Percentiles rank a stretch among this genome's conserved stretches.
Conservation (phyloP, 2,329 filamentous ascomycete genomes). For the Aspergillus oerlinghausenensis region DNA sequence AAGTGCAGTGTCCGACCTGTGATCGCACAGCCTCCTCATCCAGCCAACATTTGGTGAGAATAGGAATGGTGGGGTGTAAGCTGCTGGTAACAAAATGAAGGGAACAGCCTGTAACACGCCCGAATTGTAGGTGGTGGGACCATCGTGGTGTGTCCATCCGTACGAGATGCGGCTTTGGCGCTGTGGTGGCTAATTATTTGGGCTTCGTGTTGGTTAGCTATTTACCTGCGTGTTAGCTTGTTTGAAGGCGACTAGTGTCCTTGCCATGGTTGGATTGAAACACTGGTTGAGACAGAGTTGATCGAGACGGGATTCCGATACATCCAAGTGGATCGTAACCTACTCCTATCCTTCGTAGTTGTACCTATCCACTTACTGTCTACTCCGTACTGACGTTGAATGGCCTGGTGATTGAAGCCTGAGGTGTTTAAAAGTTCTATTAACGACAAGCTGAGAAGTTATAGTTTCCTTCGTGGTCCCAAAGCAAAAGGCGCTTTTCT, state of each 20-base stretch:
- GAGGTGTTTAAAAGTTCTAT: background rate
- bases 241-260: background rate
- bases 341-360: background rate
- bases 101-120: background rate
- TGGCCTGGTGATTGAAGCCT: background rate
- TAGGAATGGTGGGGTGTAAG: background rate
- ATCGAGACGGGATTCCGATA: conserved; percentile 1
- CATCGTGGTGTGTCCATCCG: background rate
- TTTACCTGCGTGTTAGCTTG: background rate
- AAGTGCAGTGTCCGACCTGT: background rate
- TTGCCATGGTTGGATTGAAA: conserved; percentile 14
- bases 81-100: background rate
- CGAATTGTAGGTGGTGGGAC: background rate
- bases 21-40: background rate
- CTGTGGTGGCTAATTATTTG: background rate
- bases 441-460: background rate
- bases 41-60: background rate
- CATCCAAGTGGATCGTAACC: background rate
- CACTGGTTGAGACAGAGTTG: conserved; percentile 18
- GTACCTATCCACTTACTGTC: background rate
- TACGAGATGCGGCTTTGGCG: background rate
- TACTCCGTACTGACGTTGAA: background rate
- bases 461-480: no score
- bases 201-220: background rate
- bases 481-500: background rate